Percentiles rank a stretch among this genome's conserved stretches.
Evolutionary conservation across 179 eudicot genomes (phyloP).

Genomic region (Actinidia arguta): DNA sequence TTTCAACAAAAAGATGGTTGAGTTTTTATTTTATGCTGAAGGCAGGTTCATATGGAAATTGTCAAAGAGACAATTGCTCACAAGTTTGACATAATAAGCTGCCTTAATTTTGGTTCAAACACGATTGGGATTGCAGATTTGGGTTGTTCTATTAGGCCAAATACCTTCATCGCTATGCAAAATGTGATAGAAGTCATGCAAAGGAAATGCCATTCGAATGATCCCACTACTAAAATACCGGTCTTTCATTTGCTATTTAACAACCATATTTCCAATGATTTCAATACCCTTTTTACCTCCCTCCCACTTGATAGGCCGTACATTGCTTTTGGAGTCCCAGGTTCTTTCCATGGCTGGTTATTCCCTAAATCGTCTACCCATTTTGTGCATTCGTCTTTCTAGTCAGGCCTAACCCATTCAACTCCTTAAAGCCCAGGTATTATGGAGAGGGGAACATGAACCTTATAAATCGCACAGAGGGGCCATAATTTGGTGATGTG

Average conservation of each 20-base stretch:
- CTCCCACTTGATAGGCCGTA: conserved; percentile 33
- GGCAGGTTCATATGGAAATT: too few relatives aligned
- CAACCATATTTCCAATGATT: conserved; percentile 61
- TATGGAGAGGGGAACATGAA: too few relatives aligned
- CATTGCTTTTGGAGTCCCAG: conserved; percentile 38
- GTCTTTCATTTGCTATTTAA: conserved; percentile 47
- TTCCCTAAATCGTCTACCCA: conserved; percentile 37
- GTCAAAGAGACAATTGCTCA: conserved; percentile 26
- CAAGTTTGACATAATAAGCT: conserved; percentile 23
- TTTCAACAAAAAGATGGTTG: too few relatives aligned
- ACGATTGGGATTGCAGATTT: conserved; percentile 34
- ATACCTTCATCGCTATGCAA: conserved; percentile 36
- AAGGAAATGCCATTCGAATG: conserved; percentile 27
- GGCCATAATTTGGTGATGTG: too few relatives aligned
- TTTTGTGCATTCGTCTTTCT: conserved; percentile 34
- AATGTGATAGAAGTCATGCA: conserved; percentile 34
- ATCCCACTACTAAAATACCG: conserved; percentile 12
- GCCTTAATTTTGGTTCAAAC: conserved; percentile 2
- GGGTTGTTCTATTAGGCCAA: conserved; percentile 45
- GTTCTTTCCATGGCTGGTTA: conserved; percentile 35
- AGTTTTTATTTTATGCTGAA: too few relatives aligned
- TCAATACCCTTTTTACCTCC: conserved; percentile 56
- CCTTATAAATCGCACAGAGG: too few relatives aligned
- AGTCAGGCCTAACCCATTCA: too few relatives aligned
- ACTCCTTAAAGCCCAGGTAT: too few relatives aligned